Base-by-base conservation (phyloP, 352 stramenopile species). In the Globisporangium polare region DNA sequence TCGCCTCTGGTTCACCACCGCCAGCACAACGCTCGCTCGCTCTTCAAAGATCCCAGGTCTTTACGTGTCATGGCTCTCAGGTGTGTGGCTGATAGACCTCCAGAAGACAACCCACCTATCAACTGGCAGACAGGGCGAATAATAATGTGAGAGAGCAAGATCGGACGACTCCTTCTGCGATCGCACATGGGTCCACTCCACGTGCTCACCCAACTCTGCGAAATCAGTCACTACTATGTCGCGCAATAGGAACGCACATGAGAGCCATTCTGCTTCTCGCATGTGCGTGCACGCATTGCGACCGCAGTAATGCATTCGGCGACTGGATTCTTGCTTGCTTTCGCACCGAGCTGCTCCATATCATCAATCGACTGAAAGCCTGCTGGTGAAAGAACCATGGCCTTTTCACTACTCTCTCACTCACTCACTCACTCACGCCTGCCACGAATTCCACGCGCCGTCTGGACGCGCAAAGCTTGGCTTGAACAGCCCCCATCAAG, bases 101-200 rank as follows among this genome's bases (percentile, higher is more conserved):
- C 46, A 52, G 20, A n/a, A n/a, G n/a, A n/a, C n/a, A 50, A 20
- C 7, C 43, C 20, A n/a, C 20, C 29, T n/a, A 10, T 22, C 39
- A 46, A 22, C 24, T 31, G 2, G 9, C 47, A 53, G 24, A 53
- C 24, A 53, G 15, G 3, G 47, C 29, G 24, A 20, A 42, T 7
- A 42, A 42, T 13, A 6, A 37, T n/a, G n/a, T n/a, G 47, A 53
- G 24, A 53, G 47, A 53, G 47, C 47, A 53, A 53, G 47, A 53
- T 33, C 13, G 22, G 26, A 37, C 26, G 47, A 10, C 13, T 6
- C 47, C 47, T 53, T 53, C 47, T 20, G 15, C 24, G 15, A 53
- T 20, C 47, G 27, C 47, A 53, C 47, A 53, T 53, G 47, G 26
- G 24, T 53, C 13, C 47, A 53, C 24, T 15, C 26, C 13, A 10